Conservation (phyloP, 805 yeast species). For the Ogataea minuta region DNA sequence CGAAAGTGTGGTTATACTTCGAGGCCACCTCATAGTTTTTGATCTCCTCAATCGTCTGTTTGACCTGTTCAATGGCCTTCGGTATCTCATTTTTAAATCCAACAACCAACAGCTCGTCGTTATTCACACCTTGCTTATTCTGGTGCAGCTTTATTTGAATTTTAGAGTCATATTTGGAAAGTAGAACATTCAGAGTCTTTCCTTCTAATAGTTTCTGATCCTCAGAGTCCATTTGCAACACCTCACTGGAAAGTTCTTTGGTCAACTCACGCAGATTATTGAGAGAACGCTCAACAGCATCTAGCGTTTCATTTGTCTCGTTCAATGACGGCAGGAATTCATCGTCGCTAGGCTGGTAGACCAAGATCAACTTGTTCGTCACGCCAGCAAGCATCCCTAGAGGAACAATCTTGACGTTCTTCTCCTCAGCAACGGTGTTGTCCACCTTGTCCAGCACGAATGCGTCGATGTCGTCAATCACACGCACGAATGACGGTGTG, state of each 20-base stretch:
- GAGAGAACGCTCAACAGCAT: slow-evolving; percentile 52
- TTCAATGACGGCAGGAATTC: slow-evolving; percentile 72
- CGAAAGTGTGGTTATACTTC: slow-evolving; percentile 44
- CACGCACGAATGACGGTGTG: slow-evolving; percentile 62
- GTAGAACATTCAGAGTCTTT: slow-evolving; percentile 46
- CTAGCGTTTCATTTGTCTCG: slow-evolving; percentile 56
- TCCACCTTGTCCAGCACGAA: slow-evolving; percentile 52
- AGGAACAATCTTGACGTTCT: slow-evolving; percentile 57
- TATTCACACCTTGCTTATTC: slow-evolving; percentile 36
- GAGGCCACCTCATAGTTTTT: slow-evolving; percentile 39
- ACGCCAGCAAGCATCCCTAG: slow-evolving; percentile 49
- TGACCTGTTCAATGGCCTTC: slow-evolving; percentile 51
- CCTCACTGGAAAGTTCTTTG: slow-evolving; percentile 47
- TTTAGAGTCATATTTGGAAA: slow-evolving; percentile 31
- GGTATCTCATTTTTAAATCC: slow-evolving; percentile 69
- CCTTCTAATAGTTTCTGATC: slow-evolving; percentile 63
- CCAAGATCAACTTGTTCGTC: slow-evolving; percentile 50
- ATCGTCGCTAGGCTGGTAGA: slow-evolving; percentile 50
- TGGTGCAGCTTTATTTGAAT: slow-evolving; percentile 51
- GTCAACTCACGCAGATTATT: slow-evolving; percentile 59
- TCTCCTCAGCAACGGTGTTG: slow-evolving; percentile 40
- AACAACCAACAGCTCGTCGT: slow-evolving; percentile 58
- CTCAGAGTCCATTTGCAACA: slow-evolving; percentile 48
- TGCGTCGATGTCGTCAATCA: slow-evolving; percentile 47
- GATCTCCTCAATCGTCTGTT: slow-evolving; percentile 48